Base-by-base conservation (phyloP, 371 early-diverging fungal species). In the Parasitella parasitica region DNA sequence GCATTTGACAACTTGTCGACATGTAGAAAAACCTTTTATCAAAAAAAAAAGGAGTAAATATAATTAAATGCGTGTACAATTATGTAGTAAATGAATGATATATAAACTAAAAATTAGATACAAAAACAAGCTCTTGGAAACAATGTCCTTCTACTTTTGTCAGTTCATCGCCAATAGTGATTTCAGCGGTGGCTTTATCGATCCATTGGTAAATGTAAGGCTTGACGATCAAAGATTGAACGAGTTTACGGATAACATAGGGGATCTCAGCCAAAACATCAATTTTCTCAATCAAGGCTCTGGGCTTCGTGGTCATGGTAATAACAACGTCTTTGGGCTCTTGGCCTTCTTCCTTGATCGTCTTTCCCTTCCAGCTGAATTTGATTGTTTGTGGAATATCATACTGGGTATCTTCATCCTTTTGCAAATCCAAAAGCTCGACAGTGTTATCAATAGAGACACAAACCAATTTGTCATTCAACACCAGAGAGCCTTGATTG, bases 151-250 rank as follows among this genome's bases (percentile, higher is more conserved):
- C 75, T 15, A 90, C 54, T 27, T 65, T 66, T 56, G 80, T 72
- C 56, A 76, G 83, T 57, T 88, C 85, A 36, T 86, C 89, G 41
- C 89, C 93, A 26, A 92, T 75, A 4, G 80, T 79, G 30, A 91
- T 80, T 49, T 85, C 76, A 37, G 84, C 87, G 11, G 85, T 76
- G 30, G 80, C 83, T 27, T 82, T 82, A 57, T 91, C 88, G 54
- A 86, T 83, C 86, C 92, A 96, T 76, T 95, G 93, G 77, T 94
- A 98, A 43, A 94, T 83, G 66, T 89, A 96, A 22, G 98, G 98
- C 71, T 92, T 92, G 46, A 96, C 92, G 41, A 98, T 87, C 63
- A 97, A 88, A 0, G 93, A 86, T 69, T 97, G 94, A 39, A 98
- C 91, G 54, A 95, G 70, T 71, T 92, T 94, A 58, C 94, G 86